Evolutionary conservation across 1,284 basidiomycete genomes (phyloP).

Genomic region (Cryptococcus sp.): DNA sequence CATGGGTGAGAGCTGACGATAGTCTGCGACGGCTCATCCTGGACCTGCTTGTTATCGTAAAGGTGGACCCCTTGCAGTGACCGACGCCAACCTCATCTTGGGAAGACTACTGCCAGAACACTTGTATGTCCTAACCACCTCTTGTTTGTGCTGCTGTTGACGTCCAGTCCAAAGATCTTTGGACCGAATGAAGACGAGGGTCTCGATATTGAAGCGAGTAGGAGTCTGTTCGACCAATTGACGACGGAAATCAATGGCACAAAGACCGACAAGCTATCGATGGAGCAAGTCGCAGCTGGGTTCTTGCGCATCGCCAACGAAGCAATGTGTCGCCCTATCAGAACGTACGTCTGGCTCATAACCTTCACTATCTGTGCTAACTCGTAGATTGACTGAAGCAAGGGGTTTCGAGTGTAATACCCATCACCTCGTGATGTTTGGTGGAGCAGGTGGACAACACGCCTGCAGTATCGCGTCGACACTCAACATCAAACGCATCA

Average conservation of each 20-base stretch:
- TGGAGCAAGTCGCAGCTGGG: constrained; percentile 33
- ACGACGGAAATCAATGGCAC: constrained; percentile 45
- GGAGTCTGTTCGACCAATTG: constrained; percentile 44
- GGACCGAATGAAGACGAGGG: constrained; percentile 51
- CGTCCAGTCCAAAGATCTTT: constrained; percentile 38
- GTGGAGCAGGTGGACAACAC: constrained; percentile 41
- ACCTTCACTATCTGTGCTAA: constrained; percentile 2
- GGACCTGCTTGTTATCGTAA: constrained; percentile 45
- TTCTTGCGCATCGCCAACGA: constrained; percentile 39
- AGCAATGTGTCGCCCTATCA: constrained; percentile 39
- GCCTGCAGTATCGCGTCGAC: constrained; percentile 32
- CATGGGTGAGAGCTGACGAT: constrained; percentile 38
- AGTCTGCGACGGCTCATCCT: constrained; percentile 34
- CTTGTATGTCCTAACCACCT: constrained; percentile 11
- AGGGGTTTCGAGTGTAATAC: constrained; percentile 29
- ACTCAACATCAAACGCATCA: constrained; percentile 33
- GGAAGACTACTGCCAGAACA: constrained; percentile 37
- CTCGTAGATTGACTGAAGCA: constrained; percentile 27
- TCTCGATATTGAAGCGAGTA: constrained; percentile 46
- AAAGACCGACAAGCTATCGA: constrained; percentile 21
- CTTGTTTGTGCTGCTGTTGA: constrained; percentile 2
- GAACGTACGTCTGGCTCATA: constrained; percentile 17
- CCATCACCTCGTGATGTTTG: constrained; percentile 37
- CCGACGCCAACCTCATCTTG: constrained; percentile 47
- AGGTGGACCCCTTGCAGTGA: constrained; percentile 45